Evolutionary conservation across 1,284 basidiomycete species (phyloP).

Genomic region (Amylostereum areolatum): DNA sequence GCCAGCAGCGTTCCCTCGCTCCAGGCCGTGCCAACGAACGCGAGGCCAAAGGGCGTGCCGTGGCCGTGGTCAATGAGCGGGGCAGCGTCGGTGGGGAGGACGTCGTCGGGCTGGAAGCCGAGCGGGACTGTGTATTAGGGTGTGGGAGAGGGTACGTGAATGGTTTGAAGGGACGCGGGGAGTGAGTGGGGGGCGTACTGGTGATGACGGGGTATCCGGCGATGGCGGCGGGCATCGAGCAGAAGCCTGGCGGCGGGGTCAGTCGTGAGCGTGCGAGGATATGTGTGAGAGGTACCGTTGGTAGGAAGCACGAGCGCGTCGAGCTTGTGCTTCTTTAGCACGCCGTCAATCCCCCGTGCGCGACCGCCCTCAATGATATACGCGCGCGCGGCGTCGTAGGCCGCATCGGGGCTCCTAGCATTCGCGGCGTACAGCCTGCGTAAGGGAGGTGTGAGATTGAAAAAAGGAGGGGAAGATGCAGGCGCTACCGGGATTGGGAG

Average conservation of each 20-base stretch:
- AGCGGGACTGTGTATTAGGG: constrained; percentile 39
- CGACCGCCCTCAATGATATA: constrained; percentile 46
- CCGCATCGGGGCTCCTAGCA: constrained; percentile 37
- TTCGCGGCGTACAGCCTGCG: constrained; percentile 42
- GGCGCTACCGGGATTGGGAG: constrained; percentile 37
- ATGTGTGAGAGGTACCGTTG: constrained; percentile 30
- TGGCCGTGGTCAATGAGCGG: constrained; percentile 27
- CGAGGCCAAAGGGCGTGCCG: constrained; percentile 57
- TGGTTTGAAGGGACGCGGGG: neutral
- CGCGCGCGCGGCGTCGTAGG: constrained; percentile 44
- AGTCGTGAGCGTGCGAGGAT: no score
- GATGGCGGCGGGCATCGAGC: constrained; percentile 32
- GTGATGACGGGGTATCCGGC: constrained; percentile 58
- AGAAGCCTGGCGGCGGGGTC: neutral
- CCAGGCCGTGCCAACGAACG: constrained; percentile 59
- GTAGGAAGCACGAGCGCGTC: constrained; percentile 57
- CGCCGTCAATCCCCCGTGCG: constrained; percentile 53
- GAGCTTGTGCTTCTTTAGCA: constrained; percentile 40
- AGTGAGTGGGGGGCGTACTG: constrained; percentile 24
- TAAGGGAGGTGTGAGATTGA: neutral
- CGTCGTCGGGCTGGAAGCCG: constrained; percentile 52
- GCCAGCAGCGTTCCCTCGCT: constrained; percentile 54
- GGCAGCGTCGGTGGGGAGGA: constrained; percentile 22
- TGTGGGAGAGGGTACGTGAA: neutral
- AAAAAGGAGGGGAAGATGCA: constrained; percentile 3